Evolutionary conservation across 2,329 filamentous ascomycete genomes (phyloP).

Genomic region (Pyrenochaeta sp.): DNA sequence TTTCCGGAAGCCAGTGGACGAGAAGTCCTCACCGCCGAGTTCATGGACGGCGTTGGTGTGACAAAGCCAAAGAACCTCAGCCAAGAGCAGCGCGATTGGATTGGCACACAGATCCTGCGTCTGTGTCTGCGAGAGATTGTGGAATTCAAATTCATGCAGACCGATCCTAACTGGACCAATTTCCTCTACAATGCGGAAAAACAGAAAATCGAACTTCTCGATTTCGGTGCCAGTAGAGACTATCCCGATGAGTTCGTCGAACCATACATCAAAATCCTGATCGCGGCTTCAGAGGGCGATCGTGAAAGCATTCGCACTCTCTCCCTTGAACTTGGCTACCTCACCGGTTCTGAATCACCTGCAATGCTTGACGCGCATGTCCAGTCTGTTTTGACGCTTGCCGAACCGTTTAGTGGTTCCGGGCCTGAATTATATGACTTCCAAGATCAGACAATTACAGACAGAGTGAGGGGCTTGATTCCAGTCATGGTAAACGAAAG

Average conservation of each 20-base stretch:
- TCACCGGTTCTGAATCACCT: constrained; percentile 87
- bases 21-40: constrained; percentile 91
- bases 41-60: constrained; percentile 85
- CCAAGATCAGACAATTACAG: constrained; percentile 92
- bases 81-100: constrained; percentile 91
- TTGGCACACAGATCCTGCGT: constrained; percentile 90
- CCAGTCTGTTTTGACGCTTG: constrained; percentile 86
- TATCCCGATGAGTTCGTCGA: constrained; percentile 82
- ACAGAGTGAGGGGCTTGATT: constrained; percentile 86
- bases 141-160: constrained; percentile 98
- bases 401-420: constrained; percentile 81
- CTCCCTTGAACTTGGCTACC: constrained; percentile 83
- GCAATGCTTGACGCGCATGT: constrained; percentile 91
- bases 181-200: constrained; percentile 84
- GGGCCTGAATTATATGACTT: constrained; percentile 93
- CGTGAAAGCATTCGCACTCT: constrained; percentile 68
- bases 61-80: constrained; percentile 79
- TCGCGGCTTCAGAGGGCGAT: constrained; percentile 79
- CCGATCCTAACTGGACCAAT: constrained; percentile 99
- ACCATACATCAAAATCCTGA: constrained; percentile 81
- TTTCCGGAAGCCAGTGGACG: constrained; percentile 81
- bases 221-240: constrained; percentile 92
- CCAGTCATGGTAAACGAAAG: constrained; percentile 93
- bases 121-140: constrained; percentile 92
- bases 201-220: constrained; percentile 84